Evolutionary conservation across 805 yeast species (phyloP).

Genomic region (Wickerhamomyces queroliae): DNA sequence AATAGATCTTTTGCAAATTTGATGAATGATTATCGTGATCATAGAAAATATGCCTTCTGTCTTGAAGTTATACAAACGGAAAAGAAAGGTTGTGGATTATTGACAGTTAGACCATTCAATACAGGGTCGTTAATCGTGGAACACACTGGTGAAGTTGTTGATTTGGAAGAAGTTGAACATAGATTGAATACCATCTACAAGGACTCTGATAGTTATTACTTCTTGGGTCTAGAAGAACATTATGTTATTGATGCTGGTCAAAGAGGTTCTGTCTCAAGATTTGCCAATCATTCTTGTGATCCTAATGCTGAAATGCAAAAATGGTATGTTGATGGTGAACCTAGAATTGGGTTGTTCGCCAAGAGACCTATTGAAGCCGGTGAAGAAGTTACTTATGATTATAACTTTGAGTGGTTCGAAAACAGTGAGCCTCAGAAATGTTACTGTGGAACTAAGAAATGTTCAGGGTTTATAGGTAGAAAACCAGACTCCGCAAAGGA

Average conservation of each 20-base stretch:
- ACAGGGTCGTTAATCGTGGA: slow-evolving; percentile 38
- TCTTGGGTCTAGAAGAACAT: slow-evolving; percentile 36
- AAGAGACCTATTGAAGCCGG: slow-evolving; percentile 30
- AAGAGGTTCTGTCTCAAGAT: slow-evolving; percentile 42
- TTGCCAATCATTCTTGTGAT: slow-evolving; percentile 43
- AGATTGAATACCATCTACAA: slow-evolving; percentile 30
- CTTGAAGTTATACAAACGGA: slow-evolving; percentile 30
- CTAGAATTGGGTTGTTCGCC: slow-evolving; percentile 42
- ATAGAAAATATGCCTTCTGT: slow-evolving; percentile 19
- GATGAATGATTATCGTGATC: slow-evolving; percentile 8
- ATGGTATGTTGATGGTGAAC: slow-evolving; percentile 40
- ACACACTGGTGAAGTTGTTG: slow-evolving; percentile 44
- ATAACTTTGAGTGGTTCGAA: slow-evolving; percentile 40
- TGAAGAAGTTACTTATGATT: slow-evolving; percentile 42
- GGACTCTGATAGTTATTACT: slow-evolving; percentile 30
- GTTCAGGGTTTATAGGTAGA: slow-evolving; percentile 36
- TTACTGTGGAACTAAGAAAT: slow-evolving; percentile 34
- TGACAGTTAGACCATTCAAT: slow-evolving; percentile 30
- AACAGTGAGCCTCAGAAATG: slow-evolving; percentile 39
- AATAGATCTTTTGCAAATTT: slow-evolving; percentile 29
- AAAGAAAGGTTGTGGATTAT: slow-evolving; percentile 37
- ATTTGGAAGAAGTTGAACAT: slow-evolving; percentile 30
- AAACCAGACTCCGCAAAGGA: not conserved
- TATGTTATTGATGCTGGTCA: slow-evolving; percentile 38
- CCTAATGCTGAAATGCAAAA: slow-evolving; percentile 45